Conservation (phyloP, 805 yeast genomes). For the Suhomyces vadensis region DNA sequence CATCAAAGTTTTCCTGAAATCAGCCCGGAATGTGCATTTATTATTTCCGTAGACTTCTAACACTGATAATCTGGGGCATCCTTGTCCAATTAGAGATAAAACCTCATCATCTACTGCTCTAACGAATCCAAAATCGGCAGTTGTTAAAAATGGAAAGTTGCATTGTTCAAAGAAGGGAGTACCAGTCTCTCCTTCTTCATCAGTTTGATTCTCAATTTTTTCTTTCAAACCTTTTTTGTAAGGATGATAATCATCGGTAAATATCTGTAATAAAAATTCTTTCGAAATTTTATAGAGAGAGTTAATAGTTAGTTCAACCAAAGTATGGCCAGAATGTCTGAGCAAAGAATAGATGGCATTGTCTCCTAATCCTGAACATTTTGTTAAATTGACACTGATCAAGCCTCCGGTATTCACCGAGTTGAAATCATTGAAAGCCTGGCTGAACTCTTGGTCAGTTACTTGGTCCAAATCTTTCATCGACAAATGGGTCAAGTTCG, state of each 20-base stretch:
- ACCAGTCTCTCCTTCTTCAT: constrained; percentile 11
- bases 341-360: constrained; percentile 59
- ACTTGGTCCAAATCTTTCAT: constrained; percentile 61
- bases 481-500: constrained; percentile 57
- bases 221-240: constrained; percentile 23
- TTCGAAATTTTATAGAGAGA: constrained; percentile 62
- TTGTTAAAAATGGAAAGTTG: constrained; percentile 59
- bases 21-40: constrained; percentile 58
- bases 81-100: constrained; percentile 54
- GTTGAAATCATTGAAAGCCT: constrained; percentile 58
- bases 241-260: constrained; percentile 35
- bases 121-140: constrained; percentile 78
- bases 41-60: constrained; percentile 84
- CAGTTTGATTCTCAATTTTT: constrained; percentile 13
- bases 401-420: constrained; percentile 54
- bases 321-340: constrained; percentile 60
- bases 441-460: constrained; percentile 65
- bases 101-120: constrained; percentile 70
- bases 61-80: constrained; percentile 62
- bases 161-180: constrained; percentile 19
- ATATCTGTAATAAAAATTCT: constrained; percentile 48
- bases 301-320: constrained; percentile 72
- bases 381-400: constrained; percentile 56
- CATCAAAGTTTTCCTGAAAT: constrained; percentile 52
- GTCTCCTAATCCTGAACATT: constrained; percentile 69